Conservation (phyloP, 2,329 filamentous ascomycete genomes). For the Furcasterigmium furcatum region DNA sequence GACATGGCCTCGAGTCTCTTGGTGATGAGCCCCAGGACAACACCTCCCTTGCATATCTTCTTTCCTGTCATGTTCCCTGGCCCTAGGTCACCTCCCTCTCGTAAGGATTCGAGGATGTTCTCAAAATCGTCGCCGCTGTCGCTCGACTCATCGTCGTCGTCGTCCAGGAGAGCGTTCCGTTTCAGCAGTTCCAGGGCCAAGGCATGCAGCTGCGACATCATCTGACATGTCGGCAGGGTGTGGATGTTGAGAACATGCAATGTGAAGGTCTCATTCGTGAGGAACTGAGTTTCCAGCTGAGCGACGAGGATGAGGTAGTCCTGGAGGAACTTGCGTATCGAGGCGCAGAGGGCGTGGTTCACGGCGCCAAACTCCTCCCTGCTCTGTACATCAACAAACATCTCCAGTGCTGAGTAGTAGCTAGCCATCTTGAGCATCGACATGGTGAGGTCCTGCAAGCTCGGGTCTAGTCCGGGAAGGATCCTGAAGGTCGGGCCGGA, state of each 20-base stretch:
- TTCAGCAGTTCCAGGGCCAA: conserved; percentile 84
- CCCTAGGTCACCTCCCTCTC: conserved; percentile 79
- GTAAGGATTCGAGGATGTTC: conserved; percentile 85
- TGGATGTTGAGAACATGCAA: conserved; percentile 91
- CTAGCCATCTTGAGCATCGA: conserved; percentile 94
- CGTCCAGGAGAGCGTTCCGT: conserved; percentile 83
- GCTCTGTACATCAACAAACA: conserved; percentile 92
- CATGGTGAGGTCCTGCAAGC: conserved; percentile 78
- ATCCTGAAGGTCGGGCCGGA: conserved; percentile 80
- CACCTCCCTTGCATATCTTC: conserved; percentile 95
- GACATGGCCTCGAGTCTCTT: conserved; percentile 84
- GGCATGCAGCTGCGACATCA: conserved; percentile 85
- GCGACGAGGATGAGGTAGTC: conserved; percentile 92
- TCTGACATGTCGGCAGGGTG: conserved; percentile 84
- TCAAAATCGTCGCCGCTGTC: conserved; percentile 84
- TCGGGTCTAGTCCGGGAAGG: conserved; percentile 81
- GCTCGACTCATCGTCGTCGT: conserved; percentile 67
- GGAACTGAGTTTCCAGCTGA: conserved; percentile 88
- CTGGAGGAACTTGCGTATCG: conserved; percentile 84
- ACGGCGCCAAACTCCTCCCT: conserved; percentile 90
- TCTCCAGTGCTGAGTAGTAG: conserved; percentile 86
- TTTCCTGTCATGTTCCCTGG: conserved; percentile 78
- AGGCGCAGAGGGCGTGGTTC: conserved; percentile 94
- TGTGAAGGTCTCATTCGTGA: conserved; percentile 86
- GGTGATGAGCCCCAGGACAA: conserved; percentile 85